Evolutionary conservation across 164 flowering plant genomes (phyloP).

Genomic region (Magnolia sinica): DNA sequence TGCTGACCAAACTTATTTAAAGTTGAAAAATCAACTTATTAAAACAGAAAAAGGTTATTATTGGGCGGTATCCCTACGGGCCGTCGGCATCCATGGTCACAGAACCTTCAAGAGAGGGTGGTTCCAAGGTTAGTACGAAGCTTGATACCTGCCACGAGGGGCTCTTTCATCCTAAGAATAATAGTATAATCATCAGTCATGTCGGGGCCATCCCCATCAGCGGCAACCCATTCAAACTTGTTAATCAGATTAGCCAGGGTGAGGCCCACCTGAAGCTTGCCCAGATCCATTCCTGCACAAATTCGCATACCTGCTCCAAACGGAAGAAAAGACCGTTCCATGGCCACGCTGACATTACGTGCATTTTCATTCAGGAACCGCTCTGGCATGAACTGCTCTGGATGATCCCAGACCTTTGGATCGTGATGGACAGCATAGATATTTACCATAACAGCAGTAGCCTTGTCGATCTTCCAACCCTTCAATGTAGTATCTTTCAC

Average conservation of each 20-base stretch:
- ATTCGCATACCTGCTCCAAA: slow-evolving; percentile 23
- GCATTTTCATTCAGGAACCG: slow-evolving; percentile 10
- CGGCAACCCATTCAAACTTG: slow-evolving; percentile 15
- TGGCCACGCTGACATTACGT: neutral
- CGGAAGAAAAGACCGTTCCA: slow-evolving; percentile 15
- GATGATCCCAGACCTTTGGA: slow-evolving; percentile 15
- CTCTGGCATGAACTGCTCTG: slow-evolving; percentile 15
- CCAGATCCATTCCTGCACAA: slow-evolving; percentile 27
- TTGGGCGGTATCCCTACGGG: too few species aligned
- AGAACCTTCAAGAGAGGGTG: too few species aligned
- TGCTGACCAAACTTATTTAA: too few species aligned
- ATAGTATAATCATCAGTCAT: slow-evolving; percentile 1
- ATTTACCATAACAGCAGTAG: slow-evolving; percentile 18
- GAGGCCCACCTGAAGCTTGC: slow-evolving; percentile 18
- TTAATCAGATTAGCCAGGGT: slow-evolving; percentile 19
- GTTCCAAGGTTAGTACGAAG: too few species aligned
- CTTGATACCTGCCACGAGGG: too few species aligned
- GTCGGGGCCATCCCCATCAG: slow-evolving; percentile 18
- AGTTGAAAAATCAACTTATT: too few species aligned
- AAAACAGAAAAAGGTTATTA: too few species aligned
- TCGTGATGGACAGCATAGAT: slow-evolving; percentile 16
- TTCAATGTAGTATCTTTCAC: slow-evolving; percentile 7
- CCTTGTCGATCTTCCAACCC: slow-evolving; percentile 13
- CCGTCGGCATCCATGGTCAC: too few species aligned
- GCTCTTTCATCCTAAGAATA: too few species aligned